Conservation (phyloP, 345 rosid genomes). For the Abelmoschus esculentus region DNA sequence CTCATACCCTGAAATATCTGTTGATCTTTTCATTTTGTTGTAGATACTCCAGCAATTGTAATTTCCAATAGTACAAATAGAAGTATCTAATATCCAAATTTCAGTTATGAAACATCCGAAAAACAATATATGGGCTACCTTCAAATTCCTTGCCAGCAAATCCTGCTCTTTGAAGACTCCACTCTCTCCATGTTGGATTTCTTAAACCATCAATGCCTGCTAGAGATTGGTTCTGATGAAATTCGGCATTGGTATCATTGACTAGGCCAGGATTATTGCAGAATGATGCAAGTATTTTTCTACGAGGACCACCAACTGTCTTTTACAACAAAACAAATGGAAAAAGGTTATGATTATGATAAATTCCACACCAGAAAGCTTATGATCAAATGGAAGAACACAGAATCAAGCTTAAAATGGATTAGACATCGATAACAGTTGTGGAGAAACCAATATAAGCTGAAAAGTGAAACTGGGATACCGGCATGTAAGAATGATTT, state of each 20-base stretch:
- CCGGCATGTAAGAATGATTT: background rate
- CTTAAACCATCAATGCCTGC: conserved; percentile 24
- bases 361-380: background rate
- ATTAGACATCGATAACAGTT: background rate
- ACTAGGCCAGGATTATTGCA: conserved; percentile 16
- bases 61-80: conserved; percentile 10
- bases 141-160: conserved; percentile 48
- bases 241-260: conserved; percentile 13
- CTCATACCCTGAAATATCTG: conserved; percentile 20
- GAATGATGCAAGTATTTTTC: conserved; percentile 22
- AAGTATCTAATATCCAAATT: conserved; percentile 14
- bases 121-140: conserved; percentile 37
- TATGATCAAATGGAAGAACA: background rate
- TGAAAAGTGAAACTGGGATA: background rate
- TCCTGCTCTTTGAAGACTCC: conserved; percentile 69
- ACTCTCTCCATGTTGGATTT: conserved; percentile 54
- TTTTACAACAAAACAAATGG: conserved; percentile 40
- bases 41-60: conserved; percentile 52
- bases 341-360: conserved; percentile 18
- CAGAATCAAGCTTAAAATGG: background rate
- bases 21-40: conserved; percentile 3
- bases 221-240: conserved; percentile 22
- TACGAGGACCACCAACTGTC: conserved; percentile 48
- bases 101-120: conserved; percentile 4
- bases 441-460: background rate